Conservation (phyloP, 1,284 basidiomycete genomes). For the Cryptococcus hybrid region DNA sequence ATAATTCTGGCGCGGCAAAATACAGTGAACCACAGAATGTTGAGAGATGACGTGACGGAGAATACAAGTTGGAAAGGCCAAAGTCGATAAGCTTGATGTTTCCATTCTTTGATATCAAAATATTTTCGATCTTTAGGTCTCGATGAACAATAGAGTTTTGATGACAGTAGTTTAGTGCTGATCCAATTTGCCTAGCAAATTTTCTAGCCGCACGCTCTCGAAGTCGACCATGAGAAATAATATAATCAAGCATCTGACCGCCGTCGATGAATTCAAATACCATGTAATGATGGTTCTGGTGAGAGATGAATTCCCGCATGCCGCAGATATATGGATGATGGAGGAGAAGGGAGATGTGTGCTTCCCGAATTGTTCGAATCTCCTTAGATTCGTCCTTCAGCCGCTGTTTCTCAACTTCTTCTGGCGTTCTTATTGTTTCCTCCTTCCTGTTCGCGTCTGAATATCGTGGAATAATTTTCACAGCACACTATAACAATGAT, state of each 20-base stretch:
- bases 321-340: constrained; percentile 99
- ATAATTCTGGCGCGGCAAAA: constrained; percentile 94
- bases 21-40: constrained; percentile 98
- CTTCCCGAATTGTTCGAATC: constrained; percentile 92
- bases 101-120: constrained; percentile 95
- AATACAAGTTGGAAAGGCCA: constrained; percentile 94
- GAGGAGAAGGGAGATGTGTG: constrained; percentile 86
- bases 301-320: constrained; percentile 97
- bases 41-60: constrained; percentile 75
- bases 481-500: constrained; percentile 68
- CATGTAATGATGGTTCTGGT: constrained; percentile 99
- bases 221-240: constrained; percentile 96
- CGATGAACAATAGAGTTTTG: constrained; percentile 97
- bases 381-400: constrained; percentile 94
- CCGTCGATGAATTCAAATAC: constrained; percentile 98
- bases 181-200: constrained; percentile 95
- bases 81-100: constrained; percentile 99
- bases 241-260: constrained; percentile 99
- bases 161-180: constrained; percentile 95
- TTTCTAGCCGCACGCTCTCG: constrained; percentile 93
- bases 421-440: constrained; percentile 33
- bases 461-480: constrained; percentile 94
- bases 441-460: constrained; percentile 56
- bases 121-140: constrained; percentile 98
- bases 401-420: constrained; percentile 61